Conservation (phyloP, 106 monocot species). For the Amphibolis antarctica region DNA sequence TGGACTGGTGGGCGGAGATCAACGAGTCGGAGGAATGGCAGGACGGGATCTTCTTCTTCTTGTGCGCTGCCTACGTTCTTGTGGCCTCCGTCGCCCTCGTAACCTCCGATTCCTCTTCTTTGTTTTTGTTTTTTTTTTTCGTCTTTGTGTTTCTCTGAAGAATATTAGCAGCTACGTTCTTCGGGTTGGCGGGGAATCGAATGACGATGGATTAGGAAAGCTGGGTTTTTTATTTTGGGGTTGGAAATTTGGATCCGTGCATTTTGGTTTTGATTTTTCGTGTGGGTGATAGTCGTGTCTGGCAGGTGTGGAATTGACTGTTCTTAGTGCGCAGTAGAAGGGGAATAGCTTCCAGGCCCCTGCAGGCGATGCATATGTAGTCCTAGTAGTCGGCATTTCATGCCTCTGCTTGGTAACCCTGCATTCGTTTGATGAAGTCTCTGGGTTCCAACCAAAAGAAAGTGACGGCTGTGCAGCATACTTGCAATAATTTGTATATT, state of each 20-base stretch:
- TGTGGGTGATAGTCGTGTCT: no score
- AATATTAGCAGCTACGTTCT: not conserved
- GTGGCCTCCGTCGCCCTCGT: conserved; percentile 20
- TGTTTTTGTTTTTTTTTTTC: not conserved
- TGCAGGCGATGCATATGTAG: no score
- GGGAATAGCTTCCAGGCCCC: no score
- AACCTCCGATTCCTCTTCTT: not conserved
- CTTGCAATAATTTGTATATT: no score
- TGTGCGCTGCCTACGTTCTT: conserved; percentile 17
- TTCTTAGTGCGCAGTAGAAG: no score
- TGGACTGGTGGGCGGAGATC: conserved; percentile 12
- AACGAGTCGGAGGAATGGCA: conserved; percentile 6
- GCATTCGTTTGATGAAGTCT: no score
- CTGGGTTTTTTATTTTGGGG: not conserved
- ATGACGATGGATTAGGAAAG: not conserved
- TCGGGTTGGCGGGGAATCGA: not conserved
- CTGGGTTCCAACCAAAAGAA: no score
- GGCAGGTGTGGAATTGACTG: no score
- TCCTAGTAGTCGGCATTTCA: no score
- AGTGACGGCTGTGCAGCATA: no score
- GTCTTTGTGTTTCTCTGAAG: not conserved
- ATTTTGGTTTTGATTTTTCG: no score
- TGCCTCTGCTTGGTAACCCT: no score
- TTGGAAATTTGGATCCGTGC: not conserved
- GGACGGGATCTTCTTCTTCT: conserved; percentile 16